phyloP scores from a whole-genome alignment of 169 alveolate species.

The Cryptosporidium sp. region DNA sequence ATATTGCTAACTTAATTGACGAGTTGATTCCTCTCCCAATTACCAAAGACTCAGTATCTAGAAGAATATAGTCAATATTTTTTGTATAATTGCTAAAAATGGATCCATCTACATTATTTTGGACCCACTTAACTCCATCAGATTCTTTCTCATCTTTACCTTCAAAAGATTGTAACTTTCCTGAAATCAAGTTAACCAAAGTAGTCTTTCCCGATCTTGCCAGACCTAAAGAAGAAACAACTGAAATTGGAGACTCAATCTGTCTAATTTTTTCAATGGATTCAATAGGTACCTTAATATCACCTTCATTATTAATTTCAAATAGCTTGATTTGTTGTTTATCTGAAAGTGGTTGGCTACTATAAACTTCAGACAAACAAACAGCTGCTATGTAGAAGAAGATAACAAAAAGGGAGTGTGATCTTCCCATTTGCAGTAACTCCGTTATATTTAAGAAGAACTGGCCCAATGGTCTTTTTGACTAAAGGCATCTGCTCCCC shows the following conservation, averaged over 20 bases:
- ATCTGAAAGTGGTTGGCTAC: neutral
- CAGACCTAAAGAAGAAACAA: constrained; percentile 80
- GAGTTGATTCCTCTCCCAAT: constrained; percentile 39
- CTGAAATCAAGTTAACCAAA: constrained; percentile 77
- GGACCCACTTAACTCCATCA: constrained; percentile 41
- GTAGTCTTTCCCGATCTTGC: constrained; percentile 86
- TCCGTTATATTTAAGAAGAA: neutral
- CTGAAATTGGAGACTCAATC: constrained; percentile 59
- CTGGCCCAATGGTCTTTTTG: neutral
- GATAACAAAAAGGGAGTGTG: neutral
- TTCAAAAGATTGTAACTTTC: neutral
- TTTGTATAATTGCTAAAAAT: neutral
- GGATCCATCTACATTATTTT: neutral
- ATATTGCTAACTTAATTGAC: constrained; percentile 19
- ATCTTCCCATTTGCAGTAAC: neutral
- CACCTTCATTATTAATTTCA: constrained; percentile 10
- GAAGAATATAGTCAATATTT: neutral
- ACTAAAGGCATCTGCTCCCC: neutral
- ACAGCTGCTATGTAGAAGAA: neutral
- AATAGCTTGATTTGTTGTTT: constrained; percentile 9
- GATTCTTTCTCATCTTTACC: neutral
- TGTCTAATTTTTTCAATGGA: constrained; percentile 24
- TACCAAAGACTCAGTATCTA: constrained; percentile 32
- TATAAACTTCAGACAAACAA: neutral
- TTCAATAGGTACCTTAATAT: constrained; percentile 9